Evolutionary conservation across 345 rosid species (phyloP).

Genomic region (Trapa incisa): DNA sequence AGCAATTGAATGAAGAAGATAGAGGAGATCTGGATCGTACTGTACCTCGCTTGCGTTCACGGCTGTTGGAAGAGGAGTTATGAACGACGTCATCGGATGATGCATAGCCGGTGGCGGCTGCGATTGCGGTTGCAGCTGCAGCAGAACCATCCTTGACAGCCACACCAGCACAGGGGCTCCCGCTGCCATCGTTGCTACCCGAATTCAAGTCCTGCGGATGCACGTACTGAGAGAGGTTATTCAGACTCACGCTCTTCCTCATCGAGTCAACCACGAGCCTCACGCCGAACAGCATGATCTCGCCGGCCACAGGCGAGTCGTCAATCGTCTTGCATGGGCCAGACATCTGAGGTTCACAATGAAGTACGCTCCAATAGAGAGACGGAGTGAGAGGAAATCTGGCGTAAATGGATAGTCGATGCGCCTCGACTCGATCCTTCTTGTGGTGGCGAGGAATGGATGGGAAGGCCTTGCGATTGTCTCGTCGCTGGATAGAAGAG

Average conservation of each 20-base stretch:
- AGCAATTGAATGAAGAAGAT: neutral
- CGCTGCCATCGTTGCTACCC: neutral
- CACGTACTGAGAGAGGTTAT: slow-evolving; percentile 66
- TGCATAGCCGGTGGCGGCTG: slow-evolving; percentile 40
- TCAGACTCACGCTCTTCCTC: slow-evolving; percentile 87
- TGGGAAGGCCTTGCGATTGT: slow-evolving; percentile 13
- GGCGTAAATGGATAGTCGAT: neutral
- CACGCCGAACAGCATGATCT: slow-evolving; percentile 85
- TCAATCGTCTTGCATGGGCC: slow-evolving; percentile 12
- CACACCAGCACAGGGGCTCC: neutral
- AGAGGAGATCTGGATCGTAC: slow-evolving; percentile 19
- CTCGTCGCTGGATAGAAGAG: neutral
- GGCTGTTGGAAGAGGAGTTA: slow-evolving; percentile 25
- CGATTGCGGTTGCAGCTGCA: neutral
- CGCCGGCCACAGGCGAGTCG: slow-evolving; percentile 14
- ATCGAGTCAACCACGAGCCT: slow-evolving; percentile 83
- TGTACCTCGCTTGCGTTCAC: slow-evolving; percentile 90
- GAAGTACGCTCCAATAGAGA: neutral
- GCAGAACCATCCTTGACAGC: slow-evolving; percentile 14
- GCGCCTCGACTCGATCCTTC: no score
- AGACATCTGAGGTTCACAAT: slow-evolving; percentile 9
- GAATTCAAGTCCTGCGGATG: slow-evolving; percentile 28
- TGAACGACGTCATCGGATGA: slow-evolving; percentile 74
- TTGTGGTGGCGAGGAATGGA: neutral
- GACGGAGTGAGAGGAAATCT: slow-evolving; percentile 4